Percentiles rank a stretch among this genome's conserved stretches.
Evolutionary conservation across 805 yeast species (phyloP).

Genomic region (Cyberlindnera lachancei): DNA sequence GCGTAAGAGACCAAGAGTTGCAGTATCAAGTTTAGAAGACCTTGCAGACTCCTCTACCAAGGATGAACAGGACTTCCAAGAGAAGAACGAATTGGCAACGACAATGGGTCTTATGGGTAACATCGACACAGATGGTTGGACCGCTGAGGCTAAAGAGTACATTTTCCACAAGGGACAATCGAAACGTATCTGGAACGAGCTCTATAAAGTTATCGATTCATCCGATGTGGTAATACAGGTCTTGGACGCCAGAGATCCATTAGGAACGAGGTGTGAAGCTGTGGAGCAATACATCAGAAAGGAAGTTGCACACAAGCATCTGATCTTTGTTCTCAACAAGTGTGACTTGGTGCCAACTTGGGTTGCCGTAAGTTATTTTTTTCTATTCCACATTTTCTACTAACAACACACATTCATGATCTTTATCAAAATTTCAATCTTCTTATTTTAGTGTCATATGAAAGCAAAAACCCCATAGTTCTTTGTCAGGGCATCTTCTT

Average conservation of each 20-base stretch:
- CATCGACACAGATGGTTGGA: conserved; percentile 65
- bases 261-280: conserved; percentile 90
- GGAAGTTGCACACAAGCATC: conserved; percentile 95
- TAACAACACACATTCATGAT: conserved; percentile 6
- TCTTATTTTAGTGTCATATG: too few relatives aligned
- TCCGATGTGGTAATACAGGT: conserved; percentile 97
- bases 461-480: conserved; percentile 53
- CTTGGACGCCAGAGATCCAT: conserved; percentile 93
- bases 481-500: conserved; percentile 67
- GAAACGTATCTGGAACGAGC: conserved; percentile 96
- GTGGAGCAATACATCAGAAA: conserved; percentile 89
- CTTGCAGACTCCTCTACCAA: conserved; percentile 51
- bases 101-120: conserved; percentile 76
- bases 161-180: conserved; percentile 97
- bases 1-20: conserved; percentile 81
- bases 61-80: conserved; percentile 57
- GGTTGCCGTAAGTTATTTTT: conserved; percentile 86
- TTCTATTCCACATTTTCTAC: conserved; percentile 18
- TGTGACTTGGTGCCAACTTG: conserved; percentile 98
- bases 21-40: conserved; percentile 73
- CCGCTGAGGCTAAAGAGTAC: conserved; percentile 89
- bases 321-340: conserved; percentile 89
- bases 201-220: conserved; percentile 94
- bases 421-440: too few relatives aligned
- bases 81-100: conserved; percentile 66